A percentile compares a stretch with the other conserved stretches of the same genome.
These are phyloP conservation scores for Babesia ovata DNA, from an alignment of 169 alveolate genomes.

Conservation along the genomic window DNA sequence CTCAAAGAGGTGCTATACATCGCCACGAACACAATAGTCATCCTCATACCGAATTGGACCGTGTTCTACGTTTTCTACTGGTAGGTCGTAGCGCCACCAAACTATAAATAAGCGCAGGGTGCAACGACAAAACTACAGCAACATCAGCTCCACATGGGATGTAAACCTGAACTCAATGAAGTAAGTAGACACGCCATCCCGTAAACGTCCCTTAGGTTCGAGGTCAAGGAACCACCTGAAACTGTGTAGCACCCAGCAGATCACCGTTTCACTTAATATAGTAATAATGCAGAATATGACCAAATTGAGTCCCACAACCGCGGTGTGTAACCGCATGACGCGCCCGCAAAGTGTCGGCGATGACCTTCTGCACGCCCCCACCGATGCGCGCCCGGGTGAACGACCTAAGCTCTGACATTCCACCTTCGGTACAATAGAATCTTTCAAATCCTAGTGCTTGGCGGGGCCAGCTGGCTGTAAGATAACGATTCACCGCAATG, in stretches of 20 bases:
- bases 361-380: slow-evolving; percentile 26
- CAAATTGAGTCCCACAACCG: background rate
- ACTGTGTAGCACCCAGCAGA: background rate
- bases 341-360: background rate
- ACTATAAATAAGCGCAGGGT: slow-evolving; percentile 24
- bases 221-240: slow-evolving; percentile 1
- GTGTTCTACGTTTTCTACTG: slow-evolving; percentile 67
- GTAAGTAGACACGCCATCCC: background rate
- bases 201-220: slow-evolving; percentile 2
- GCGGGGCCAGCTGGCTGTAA: slow-evolving; percentile 11
- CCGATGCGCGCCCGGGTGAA: background rate
- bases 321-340: background rate
- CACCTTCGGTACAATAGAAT: background rate
- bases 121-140: slow-evolving; percentile 56
- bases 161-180: slow-evolving; percentile 43
- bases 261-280: background rate
- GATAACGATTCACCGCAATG: slow-evolving; percentile 24
- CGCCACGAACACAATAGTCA: slow-evolving; percentile 46
- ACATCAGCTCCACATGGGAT: slow-evolving; percentile 58
- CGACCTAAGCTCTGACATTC: no score
- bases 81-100: slow-evolving; percentile 13
- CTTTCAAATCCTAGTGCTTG: background rate
- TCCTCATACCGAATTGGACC: slow-evolving; percentile 66
- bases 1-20: slow-evolving; percentile 54
- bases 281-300: background rate